Percentiles rank a stretch among this genome's conserved stretches.
Conservation (phyloP, 2,329 filamentous ascomycete species). For the Clarireedia homoeocarpa region DNA sequence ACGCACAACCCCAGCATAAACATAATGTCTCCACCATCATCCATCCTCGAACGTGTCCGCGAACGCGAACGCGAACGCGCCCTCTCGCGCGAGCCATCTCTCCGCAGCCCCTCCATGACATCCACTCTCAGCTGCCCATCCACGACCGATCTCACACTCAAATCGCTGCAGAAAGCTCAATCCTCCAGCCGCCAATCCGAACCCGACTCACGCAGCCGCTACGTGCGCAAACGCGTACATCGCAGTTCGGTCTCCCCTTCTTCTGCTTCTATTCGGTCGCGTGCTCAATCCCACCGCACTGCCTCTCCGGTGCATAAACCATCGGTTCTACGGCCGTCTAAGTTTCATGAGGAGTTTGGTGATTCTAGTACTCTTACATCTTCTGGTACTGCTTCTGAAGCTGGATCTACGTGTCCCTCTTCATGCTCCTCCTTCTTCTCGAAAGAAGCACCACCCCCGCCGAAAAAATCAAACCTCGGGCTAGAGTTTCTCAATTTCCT, state of each 20-base stretch:
- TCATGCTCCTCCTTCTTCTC: too few species aligned
- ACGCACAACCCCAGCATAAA: background rate
- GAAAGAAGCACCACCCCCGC: too few species aligned
- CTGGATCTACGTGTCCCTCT: too few species aligned
- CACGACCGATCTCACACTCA: background rate
- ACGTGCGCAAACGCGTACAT: too few species aligned
- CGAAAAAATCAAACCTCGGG: too few species aligned
- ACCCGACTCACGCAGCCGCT: background rate
- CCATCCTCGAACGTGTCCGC: background rate
- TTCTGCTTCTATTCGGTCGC: too few species aligned
- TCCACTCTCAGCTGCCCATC: background rate
- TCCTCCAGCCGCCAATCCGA: background rate
- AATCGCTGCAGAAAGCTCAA: background rate
- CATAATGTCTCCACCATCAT: background rate
- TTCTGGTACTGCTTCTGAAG: too few species aligned
- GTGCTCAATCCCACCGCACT: too few species aligned
- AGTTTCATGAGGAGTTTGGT: too few species aligned
- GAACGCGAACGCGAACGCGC: background rate
- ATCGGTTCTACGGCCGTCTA: too few species aligned
- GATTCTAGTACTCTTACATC: too few species aligned
- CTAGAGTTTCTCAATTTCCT: constrained; percentile 16
- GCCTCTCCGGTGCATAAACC: too few species aligned
- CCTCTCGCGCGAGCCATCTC: background rate
- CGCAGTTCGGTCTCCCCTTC: background rate
- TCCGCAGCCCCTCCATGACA: background rate